phyloP scores from a whole-genome alignment of 768 basidiomycete species.

The Coprinopsis marcescibilis region DNA sequence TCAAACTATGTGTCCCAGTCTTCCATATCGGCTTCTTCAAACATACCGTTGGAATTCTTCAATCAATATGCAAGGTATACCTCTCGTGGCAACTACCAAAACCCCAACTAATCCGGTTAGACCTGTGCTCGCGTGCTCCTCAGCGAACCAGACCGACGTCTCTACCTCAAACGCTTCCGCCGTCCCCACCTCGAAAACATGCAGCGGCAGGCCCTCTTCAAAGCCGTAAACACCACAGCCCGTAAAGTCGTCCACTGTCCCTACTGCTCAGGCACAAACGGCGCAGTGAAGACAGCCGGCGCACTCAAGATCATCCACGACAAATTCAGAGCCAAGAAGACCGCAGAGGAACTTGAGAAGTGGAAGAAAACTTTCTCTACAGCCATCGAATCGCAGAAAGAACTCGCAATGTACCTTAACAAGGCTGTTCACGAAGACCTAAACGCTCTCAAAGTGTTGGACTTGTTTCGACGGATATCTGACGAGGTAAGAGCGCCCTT shows the following conservation, averaged over 20 bases:
- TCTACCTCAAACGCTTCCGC: slow-evolving; percentile 86
- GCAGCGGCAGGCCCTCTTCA: slow-evolving; percentile 74
- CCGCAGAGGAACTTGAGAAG: slow-evolving; percentile 79
- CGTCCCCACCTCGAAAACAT: slow-evolving; percentile 88
- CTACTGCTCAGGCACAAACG: slow-evolving; percentile 90
- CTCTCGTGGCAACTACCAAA: not conserved
- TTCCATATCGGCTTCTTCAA: slow-evolving; percentile 99
- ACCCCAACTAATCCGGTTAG: slow-evolving; percentile 26
- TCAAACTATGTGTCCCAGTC: slow-evolving; percentile 93
- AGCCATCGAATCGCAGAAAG: slow-evolving; percentile 83
- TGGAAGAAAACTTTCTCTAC: slow-evolving; percentile 78
- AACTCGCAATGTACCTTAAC: slow-evolving; percentile 75
- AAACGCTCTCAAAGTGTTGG: slow-evolving; percentile 89
- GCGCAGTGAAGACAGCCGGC: slow-evolving; percentile 93
- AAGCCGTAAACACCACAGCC: slow-evolving; percentile 79
- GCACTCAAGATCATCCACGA: slow-evolving; percentile 96
- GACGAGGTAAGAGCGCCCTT: slow-evolving; percentile 65
- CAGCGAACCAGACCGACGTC: slow-evolving; percentile 79
- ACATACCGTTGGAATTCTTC: slow-evolving; percentile 87
- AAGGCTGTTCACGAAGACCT: slow-evolving; percentile 90
- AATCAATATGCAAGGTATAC: slow-evolving; percentile 93
- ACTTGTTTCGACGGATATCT: slow-evolving; percentile 87
- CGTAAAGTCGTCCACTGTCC: slow-evolving; percentile 91
- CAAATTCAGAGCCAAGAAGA: slow-evolving; percentile 93
- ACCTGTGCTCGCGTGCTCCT: slow-evolving; percentile 91